Percentiles rank a stretch among this genome's conserved stretches.
Evolutionary conservation across 208 protist genomes (phyloP).

Genomic region (Phytomonas sp.): DNA sequence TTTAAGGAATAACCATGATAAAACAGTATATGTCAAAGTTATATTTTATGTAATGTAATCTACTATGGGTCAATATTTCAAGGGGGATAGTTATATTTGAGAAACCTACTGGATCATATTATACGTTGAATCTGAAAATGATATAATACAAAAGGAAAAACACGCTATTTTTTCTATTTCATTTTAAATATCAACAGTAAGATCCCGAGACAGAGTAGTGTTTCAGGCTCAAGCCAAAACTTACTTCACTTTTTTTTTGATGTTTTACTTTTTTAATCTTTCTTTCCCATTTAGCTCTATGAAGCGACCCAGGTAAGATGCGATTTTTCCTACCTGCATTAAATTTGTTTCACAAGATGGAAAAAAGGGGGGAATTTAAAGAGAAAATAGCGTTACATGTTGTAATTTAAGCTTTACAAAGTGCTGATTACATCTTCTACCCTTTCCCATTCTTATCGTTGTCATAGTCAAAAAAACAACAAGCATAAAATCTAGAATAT

Average conservation of each 20-base stretch:
- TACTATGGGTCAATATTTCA: neutral
- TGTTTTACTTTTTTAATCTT: conserved; percentile 14
- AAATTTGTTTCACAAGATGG: neutral
- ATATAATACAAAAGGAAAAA: neutral
- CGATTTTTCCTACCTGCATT: neutral
- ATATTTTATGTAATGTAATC: neutral
- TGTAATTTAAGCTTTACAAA: neutral
- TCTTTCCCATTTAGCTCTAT: conserved; percentile 11
- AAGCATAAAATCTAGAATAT: neutral
- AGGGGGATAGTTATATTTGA: neutral
- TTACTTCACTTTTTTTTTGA: conserved; percentile 9
- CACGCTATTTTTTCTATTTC: neutral
- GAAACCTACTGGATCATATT: neutral
- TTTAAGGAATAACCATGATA: neutral
- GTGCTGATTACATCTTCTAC: neutral
- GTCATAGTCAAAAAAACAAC: neutral
- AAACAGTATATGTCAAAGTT: neutral
- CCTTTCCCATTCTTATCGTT: neutral
- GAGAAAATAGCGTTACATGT: neutral
- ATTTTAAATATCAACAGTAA: neutral
- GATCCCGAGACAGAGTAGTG: neutral
- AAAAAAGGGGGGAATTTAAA: neutral
- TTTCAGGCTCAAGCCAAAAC: neutral
- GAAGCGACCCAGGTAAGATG: neutral
- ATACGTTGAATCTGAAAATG: neutral